Evolutionary conservation across 2,329 filamentous ascomycete species (phyloP), one percentile per base, ranked within the genome.

Genomic region (Fusarium sambucinum): DNA sequence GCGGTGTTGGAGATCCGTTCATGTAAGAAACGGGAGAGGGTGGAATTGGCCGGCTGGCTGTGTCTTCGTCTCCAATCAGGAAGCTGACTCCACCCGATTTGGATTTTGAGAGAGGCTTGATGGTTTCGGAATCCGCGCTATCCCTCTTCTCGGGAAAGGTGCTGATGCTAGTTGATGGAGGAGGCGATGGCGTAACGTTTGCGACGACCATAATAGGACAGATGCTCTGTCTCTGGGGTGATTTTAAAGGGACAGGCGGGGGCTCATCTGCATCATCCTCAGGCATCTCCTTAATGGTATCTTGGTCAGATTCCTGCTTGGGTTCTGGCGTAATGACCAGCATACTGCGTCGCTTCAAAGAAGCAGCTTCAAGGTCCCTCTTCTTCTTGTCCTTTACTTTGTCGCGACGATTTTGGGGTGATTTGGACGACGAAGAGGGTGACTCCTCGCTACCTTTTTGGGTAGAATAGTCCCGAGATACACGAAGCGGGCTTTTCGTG

Each of bases 161-260:
- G 12, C 54, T 32, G 17, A 50, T 19, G 27, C 33, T 41, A 7
- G 45, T 33, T n/a, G 62, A 55, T 2, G 63, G 62, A 7, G 64
- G 56, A 16, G 73, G 67, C 2, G 71, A 75, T 14, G 79, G 80
- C 23, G 78, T 63, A n/a, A 81, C 67, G 25, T 80, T 74, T 16
- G 75, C 74, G 3, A 82, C 78, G 4, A 81, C 79, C 75, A 83
- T 80, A 41, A 84, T 77, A 33, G 77, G 72, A 27, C 75, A 77
- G 23, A 82, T 69, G 7, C 74, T 76, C 19, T 66, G 70, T 17
- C 63, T 59, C 29, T 60, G 62, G 1, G 63, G 69, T 6, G 68
- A 73, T 27, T 59, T 67, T 5, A 66, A 25, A 13, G 63, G 63
- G 8, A 68, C 25, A 10, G 71, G 58, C 10, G 66, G 66, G 21